Percentiles rank a stretch among this genome's conserved stretches.
Evolutionary conservation across 805 yeast species (phyloP).

Genomic region (Isabelozyma gotoi): DNA sequence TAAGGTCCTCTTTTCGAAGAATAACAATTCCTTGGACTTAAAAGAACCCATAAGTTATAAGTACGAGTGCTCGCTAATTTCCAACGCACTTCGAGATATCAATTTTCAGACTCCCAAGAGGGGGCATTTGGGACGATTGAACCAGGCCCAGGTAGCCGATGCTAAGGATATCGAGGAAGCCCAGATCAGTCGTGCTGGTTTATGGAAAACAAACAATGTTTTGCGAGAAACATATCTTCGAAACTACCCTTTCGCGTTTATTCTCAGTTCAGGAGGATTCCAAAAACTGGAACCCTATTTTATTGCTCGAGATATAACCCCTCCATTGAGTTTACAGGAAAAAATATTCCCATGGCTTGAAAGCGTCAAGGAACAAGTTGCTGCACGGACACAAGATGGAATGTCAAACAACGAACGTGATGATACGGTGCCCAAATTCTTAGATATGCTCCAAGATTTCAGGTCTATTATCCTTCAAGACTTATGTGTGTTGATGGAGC

Average conservation of each 20-base stretch:
- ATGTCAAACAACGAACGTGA: neutral
- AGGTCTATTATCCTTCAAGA: constrained; percentile 6
- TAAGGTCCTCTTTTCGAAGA: neutral
- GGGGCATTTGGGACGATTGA: neutral
- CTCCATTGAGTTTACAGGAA: constrained; percentile 1
- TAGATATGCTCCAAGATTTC: constrained; percentile 2
- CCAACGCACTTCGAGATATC: neutral
- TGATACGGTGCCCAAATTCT: neutral
- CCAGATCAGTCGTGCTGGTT: neutral
- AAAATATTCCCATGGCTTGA: constrained; percentile 9
- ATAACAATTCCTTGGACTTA: neutral
- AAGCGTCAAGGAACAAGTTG: neutral
- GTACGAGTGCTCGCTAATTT: neutral
- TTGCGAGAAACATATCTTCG: neutral
- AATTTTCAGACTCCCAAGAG: neutral
- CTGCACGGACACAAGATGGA: neutral
- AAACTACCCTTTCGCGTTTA: neutral
- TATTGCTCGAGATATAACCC: neutral
- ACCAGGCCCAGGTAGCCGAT: neutral
- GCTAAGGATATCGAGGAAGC: neutral
- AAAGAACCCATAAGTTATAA: neutral
- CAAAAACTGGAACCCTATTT: neutral
- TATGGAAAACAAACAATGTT: neutral
- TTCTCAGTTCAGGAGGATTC: neutral
- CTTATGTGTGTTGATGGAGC: neutral